phyloP scores from a whole-genome alignment of 768 basidiomycete genomes.

The Lactarius trivialis region DNA sequence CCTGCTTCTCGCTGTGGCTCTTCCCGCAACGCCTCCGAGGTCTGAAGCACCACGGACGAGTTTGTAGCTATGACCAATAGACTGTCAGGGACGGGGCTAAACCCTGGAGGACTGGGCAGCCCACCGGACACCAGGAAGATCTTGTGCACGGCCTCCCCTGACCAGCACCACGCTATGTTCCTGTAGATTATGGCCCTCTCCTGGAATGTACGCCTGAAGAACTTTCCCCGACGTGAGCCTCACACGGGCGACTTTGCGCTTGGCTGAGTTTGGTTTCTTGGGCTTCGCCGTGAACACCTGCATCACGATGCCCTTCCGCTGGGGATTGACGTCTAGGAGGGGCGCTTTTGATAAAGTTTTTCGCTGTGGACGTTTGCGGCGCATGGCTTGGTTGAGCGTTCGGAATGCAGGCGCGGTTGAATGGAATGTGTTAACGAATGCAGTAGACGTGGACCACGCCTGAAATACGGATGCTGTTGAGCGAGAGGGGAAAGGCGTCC shows the following conservation, averaged over 20 bases:
- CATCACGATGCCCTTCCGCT: slow-evolving; percentile 88
- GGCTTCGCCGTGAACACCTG: slow-evolving; percentile 77
- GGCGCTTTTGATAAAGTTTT: slow-evolving; percentile 61
- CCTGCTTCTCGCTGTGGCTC: slow-evolving; percentile 76
- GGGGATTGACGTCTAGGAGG: slow-evolving; percentile 69
- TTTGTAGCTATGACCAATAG: slow-evolving; percentile 65
- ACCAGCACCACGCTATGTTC: slow-evolving; percentile 95
- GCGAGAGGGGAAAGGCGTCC: slow-evolving; percentile 4
- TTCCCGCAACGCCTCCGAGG: slow-evolving; percentile 82
- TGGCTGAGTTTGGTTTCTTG: slow-evolving; percentile 98
- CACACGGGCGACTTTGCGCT: slow-evolving; percentile 93
- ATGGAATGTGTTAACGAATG: slow-evolving; percentile 51
- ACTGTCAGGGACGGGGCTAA: not conserved
- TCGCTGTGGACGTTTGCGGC: slow-evolving; percentile 52
- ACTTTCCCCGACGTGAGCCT: slow-evolving; percentile 86
- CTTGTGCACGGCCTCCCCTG: slow-evolving; percentile 93
- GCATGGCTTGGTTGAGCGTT: slow-evolving; percentile 86
- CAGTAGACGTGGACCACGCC: slow-evolving; percentile 14
- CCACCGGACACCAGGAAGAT: slow-evolving; percentile 95
- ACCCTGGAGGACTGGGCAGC: slow-evolving; percentile 23
- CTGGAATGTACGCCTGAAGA: slow-evolving; percentile 90
- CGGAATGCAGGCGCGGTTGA: slow-evolving; percentile 48
- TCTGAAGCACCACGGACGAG: slow-evolving; percentile 89
- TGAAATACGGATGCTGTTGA: slow-evolving; percentile 16
- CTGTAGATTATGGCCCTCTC: slow-evolving; percentile 96